phyloP scores from a whole-genome alignment of 305 asterid genomes.

The Fraxinus sp. region DNA sequence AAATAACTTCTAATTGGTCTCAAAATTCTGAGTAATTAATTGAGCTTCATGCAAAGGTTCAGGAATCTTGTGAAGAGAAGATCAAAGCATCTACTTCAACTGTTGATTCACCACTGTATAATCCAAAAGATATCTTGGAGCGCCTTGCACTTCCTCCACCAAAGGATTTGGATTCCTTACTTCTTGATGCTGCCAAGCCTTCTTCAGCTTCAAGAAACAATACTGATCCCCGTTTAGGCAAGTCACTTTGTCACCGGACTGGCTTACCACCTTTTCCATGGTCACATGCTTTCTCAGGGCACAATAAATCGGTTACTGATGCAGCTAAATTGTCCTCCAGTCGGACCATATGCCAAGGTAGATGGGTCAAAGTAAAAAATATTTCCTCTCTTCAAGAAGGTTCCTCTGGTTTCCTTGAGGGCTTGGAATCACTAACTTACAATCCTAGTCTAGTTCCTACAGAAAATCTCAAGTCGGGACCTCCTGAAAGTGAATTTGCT shows the following conservation, averaged over 20 bases:
- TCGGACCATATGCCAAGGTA: slow-evolving; percentile 71
- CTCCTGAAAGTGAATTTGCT: slow-evolving; percentile 33
- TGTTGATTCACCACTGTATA: slow-evolving; percentile 41
- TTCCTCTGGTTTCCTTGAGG: slow-evolving; percentile 45
- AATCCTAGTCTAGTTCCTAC: slow-evolving; percentile 73
- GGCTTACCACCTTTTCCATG: slow-evolving; percentile 94
- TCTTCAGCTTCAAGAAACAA: slow-evolving; percentile 46
- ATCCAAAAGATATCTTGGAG: slow-evolving; percentile 60
- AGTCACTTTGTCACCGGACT: slow-evolving; percentile 48
- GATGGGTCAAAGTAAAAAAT: slow-evolving; percentile 74
- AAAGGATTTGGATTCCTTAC: slow-evolving; percentile 75
- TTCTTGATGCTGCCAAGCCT: slow-evolving; percentile 66
- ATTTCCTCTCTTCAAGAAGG: slow-evolving; percentile 40
- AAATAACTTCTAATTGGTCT: neutral
- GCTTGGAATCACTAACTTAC: slow-evolving; percentile 62
- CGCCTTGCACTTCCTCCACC: slow-evolving; percentile 78
- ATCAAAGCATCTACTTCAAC: slow-evolving; percentile 24
- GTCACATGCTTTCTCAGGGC: slow-evolving; percentile 72
- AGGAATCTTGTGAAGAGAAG: slow-evolving; percentile 48
- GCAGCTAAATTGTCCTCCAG: slow-evolving; percentile 56
- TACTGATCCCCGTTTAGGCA: slow-evolving; percentile 64
- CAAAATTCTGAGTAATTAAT: neutral
- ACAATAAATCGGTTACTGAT: slow-evolving; percentile 63
- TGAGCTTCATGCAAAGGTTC: slow-evolving; percentile 40
- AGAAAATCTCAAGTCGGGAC: slow-evolving; percentile 27